Evolutionary conservation across 495 filamentous ascomycete species (phyloP), one percentile per base, ranked within the genome.

Genomic region (Trypethelium eluteriae): DNA sequence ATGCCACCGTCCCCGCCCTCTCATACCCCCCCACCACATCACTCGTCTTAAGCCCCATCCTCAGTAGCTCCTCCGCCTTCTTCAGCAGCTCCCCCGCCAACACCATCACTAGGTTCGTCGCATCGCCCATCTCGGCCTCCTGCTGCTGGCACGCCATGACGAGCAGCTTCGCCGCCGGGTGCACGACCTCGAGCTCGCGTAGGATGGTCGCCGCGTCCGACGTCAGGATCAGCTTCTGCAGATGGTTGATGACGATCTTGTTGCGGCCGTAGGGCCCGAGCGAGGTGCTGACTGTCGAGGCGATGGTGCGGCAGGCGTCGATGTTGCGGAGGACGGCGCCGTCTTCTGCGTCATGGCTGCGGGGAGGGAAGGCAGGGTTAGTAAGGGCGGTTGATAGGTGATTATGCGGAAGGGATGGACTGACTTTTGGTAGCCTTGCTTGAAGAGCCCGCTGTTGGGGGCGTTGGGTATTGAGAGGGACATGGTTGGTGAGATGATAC

Each of bases 181-280:
- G 95, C 39, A 99, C 93, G 57, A 99, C 95, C 74, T 99, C 95
- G 75, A 99, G 84, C 77, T 99, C 95, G 73, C 92, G 89, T 64
- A 99, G 82, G 70, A 99, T 99, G 36, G 94, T 96, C 69, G 95
- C 95, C 47, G 95, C 95, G 76, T 99, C 95, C 57, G 92, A 96
- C 67, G 95, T 99, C 67, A 99, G 84, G 69, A 96, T 93, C 94
- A 98, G 96, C 83, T 99, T 99, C 80, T 96, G 92, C 67, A 99
- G 83, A 81, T 99, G 95, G 80, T 98, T 99, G 83, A 99, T 97
- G 81, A 99, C 91, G 77, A 99, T 96, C 82, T 99, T 99, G 83
- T 98, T 99, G 78, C 95, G 90, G 74, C 95, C 95, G 76, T 94
- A 97, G 63, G 95, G 95, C 62, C 95, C 94, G 46, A 99, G 84